phyloP scores from a whole-genome alignment of 345 rosid species.

The Aquilaria yunnanensis region DNA sequence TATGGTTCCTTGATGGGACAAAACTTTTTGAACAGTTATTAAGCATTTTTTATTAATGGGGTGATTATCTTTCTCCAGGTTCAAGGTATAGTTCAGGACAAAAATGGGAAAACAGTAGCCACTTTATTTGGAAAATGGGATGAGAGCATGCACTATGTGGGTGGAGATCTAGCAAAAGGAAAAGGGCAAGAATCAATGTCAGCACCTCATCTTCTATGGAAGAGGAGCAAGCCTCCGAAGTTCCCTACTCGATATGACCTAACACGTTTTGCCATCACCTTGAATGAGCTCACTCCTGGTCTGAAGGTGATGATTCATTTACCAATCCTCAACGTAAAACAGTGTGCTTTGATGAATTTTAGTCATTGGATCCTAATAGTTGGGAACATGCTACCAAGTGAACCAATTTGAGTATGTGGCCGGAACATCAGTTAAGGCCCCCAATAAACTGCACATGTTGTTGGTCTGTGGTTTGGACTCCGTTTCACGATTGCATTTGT shows the following conservation, averaged over 20 bases:
- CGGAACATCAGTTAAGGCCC: not conserved
- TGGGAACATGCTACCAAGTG: not conserved
- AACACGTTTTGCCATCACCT: conserved; percentile 28
- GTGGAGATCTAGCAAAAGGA: conserved; percentile 18
- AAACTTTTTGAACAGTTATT: too few relatives aligned
- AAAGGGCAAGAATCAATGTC: conserved; percentile 12
- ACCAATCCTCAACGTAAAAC: not conserved
- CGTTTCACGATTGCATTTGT: not conserved
- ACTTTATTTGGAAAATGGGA: conserved; percentile 41
- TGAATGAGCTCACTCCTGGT: conserved; percentile 35
- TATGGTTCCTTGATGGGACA: not conserved
- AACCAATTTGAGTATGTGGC: too few relatives aligned
- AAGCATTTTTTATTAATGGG: too few relatives aligned
- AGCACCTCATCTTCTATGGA: conserved; percentile 30
- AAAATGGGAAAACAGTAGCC: conserved; percentile 31
- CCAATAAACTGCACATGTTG: too few relatives aligned
- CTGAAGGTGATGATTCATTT: conserved; percentile 16
- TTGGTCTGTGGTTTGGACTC: not conserved
- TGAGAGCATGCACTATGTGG: conserved; percentile 30
- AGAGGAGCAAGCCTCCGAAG: conserved; percentile 22
- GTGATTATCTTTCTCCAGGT: conserved; percentile 12
- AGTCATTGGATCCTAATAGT: not conserved
- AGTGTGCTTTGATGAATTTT: not conserved
- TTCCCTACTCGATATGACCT: conserved; percentile 29
- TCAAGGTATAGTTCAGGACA: conserved; percentile 34